Evolutionary conservation across 192 early-diverging fungal genomes (phyloP), one percentile per base, ranked within the genome.

Genomic region (Podila minutissima): DNA sequence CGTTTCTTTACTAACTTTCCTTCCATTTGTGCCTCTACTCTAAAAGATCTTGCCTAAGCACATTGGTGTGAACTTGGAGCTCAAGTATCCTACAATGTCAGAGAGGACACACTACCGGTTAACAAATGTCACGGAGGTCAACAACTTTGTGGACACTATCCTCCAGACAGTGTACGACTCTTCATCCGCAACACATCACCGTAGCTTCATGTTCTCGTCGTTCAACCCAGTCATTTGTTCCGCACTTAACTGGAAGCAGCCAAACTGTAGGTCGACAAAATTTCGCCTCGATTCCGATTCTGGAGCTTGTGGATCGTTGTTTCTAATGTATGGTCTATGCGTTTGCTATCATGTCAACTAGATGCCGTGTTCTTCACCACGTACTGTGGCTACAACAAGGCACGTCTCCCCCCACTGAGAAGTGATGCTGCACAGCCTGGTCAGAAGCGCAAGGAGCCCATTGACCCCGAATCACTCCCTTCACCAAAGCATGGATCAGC

Each of bases 201-300:
- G 70, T 35, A 55, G 71, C 38, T 66, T 87, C 13, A 93, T 99
- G 74, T 97, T 98, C 78, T 93, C 92, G 28, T 97, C 95, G 4
- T 95, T 95, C 83, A 98, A 96, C 76, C 94, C 96, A 19, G 85
- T 89, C 22, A 91, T 98, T 1, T 99, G 98, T 85, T 94, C 93
- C 17, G 93, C 95, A 20, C 71, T 98, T 46, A 99, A 97, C 87
- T 98, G 98, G 98, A 99, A 99, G 83, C 98, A 99, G 71, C 97
- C 97, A 24, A 98, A 98, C 75, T 99, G 92, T 90, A 89, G 88
- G 87, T 83, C 6, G 22, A n/a, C 28, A 17, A n/a, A 1, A 5
- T 35, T 22, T 3, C n/a, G 5, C 24, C 28, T n/a, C 61, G 35
- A 29, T 8, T 10, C 10, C 15, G n/a, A 24, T 20, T 15, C 19